These are phyloP conservation scores for Penicillium turbatum DNA, from an alignment of 495 filamentous ascomycete species.

Conservation along the genomic window DNA sequence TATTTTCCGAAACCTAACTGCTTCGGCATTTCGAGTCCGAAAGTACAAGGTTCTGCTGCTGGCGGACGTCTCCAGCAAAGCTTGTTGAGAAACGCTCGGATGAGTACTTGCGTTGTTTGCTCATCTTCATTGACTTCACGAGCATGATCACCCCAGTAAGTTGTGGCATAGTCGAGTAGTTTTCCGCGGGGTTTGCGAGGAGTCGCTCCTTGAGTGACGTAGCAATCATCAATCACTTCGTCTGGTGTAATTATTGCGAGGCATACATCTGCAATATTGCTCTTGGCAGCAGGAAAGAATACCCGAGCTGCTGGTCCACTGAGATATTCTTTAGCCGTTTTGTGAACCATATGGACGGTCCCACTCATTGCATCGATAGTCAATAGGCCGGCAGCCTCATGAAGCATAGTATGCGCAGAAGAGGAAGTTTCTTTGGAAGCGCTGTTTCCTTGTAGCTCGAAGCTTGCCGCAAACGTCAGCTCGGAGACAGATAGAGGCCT, in stretches of 20 bases:
- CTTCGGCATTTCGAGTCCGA: conserved; percentile 8
- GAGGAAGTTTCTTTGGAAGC: background rate
- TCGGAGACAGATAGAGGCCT: conserved; percentile 28
- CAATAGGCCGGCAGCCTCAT: conserved; percentile 21
- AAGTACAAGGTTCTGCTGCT: background rate
- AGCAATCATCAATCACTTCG: conserved; percentile 37
- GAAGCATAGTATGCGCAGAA: conserved; percentile 20
- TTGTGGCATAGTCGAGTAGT: conserved; percentile 27
- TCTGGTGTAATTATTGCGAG: conserved; percentile 25
- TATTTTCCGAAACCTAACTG: conserved; percentile 29
- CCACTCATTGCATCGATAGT: conserved; percentile 24
- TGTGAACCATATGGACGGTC: conserved; percentile 29
- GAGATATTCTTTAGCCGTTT: conserved; percentile 34
- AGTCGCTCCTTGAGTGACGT: conserved; percentile 10
- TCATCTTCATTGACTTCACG: conserved; percentile 28
- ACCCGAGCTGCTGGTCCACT: conserved; percentile 27
- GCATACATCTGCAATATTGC: conserved; percentile 32
- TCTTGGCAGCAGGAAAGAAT: conserved; percentile 31
- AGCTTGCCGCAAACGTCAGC: conserved; percentile 17
- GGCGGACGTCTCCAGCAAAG: conserved; percentile 33
- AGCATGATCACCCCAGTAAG: conserved; percentile 33
- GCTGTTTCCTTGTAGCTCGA: background rate
- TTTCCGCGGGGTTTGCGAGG: conserved; percentile 8
- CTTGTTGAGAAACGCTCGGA: conserved; percentile 34
- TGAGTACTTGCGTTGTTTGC: conserved; percentile 29